Evolutionary conservation across 345 rosid genomes (phyloP).

Genomic region (Citrus mangshanensis): DNA sequence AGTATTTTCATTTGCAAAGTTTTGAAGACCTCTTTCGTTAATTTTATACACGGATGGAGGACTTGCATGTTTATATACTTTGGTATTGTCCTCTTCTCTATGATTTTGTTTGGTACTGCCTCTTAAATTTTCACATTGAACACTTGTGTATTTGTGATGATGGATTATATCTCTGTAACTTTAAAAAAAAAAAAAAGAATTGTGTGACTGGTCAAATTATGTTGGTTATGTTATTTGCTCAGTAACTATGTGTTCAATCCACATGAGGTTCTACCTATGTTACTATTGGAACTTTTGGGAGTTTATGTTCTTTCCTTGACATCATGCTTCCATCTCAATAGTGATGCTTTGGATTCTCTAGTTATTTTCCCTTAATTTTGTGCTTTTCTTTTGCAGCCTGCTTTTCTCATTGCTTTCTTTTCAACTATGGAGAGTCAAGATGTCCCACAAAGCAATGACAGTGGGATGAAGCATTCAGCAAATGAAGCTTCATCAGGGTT

Average conservation of each 20-base stretch:
- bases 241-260: not conserved
- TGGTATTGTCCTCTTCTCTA: not conserved
- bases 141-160: not conserved
- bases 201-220: not conserved
- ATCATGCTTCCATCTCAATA: not conserved
- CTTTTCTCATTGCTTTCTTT: slow-evolving; percentile 66
- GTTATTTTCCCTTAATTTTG: slow-evolving; percentile 4
- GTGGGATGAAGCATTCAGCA: slow-evolving; percentile 31
- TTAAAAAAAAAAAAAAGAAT: not conserved
- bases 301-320: not conserved
- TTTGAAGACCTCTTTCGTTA: not conserved
- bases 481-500: slow-evolving; percentile 32
- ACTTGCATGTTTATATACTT: not conserved
- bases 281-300: not conserved
- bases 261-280: not conserved
- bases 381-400: slow-evolving; percentile 59
- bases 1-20: slow-evolving; percentile 1
- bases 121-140: not conserved
- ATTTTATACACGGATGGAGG: not conserved
- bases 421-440: slow-evolving; percentile 37
- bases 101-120: not conserved
- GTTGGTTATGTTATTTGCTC: not conserved
- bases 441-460: slow-evolving; percentile 27
- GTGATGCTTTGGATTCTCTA: slow-evolving; percentile 3
- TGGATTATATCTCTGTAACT: not conserved